Percentiles rank a stretch among this genome's conserved stretches.
Conservation (phyloP, 202 grass and related monocot genomes). For the Alloteropsis angusta region DNA sequence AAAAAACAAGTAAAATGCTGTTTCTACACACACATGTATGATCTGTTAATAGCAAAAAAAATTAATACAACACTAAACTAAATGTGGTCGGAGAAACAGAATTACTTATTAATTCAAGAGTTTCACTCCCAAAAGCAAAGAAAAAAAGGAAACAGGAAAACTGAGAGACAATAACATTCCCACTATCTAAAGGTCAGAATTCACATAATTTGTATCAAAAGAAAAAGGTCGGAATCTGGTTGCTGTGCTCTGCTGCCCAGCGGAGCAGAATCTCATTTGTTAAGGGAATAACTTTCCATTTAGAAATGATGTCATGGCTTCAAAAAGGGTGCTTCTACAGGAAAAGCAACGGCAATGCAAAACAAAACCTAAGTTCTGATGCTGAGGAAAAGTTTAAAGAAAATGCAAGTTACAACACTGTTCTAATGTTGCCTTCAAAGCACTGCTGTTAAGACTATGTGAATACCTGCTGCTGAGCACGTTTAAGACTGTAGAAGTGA, state of each 20-base stretch:
- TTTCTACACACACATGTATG: neutral
- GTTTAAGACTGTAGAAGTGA: slow-evolving; percentile 89
- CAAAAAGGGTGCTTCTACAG: neutral
- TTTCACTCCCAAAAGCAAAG: neutral
- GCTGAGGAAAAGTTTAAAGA: neutral
- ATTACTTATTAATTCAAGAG: neutral
- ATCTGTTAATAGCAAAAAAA: neutral
- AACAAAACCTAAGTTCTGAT: neutral
- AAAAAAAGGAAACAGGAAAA: neutral
- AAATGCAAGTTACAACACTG: neutral
- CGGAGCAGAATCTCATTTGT: neutral
- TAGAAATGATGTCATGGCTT: neutral
- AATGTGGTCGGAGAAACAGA: neutral
- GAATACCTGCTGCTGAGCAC: slow-evolving; percentile 72
- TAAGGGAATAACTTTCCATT: neutral
- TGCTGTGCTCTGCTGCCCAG: neutral
- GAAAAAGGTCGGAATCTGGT: neutral
- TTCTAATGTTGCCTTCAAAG: slow-evolving; percentile 1
- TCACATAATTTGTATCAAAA: neutral
- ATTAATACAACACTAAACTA: neutral
- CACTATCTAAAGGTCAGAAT: neutral
- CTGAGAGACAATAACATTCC: neutral
- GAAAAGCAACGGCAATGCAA: neutral
- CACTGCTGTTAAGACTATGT: neutral
- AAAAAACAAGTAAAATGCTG: neutral